These are phyloP conservation scores for Fonsecaea multimorphosa DNA, from an alignment of 2,329 filamentous ascomycete species.

Conservation along the genomic window DNA sequence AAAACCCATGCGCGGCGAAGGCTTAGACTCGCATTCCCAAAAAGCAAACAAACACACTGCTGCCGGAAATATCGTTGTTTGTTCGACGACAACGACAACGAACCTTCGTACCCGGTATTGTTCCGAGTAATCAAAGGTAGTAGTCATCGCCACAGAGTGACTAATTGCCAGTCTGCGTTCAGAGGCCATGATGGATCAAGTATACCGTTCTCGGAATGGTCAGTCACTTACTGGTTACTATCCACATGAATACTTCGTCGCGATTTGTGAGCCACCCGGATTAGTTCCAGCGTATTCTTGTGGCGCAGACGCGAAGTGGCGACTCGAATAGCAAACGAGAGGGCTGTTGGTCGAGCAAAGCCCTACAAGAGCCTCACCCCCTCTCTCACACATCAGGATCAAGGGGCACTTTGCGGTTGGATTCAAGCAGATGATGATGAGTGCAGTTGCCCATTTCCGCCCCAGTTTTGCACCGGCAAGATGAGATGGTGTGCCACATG, in stretches of 20 bases:
- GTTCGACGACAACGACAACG: background rate
- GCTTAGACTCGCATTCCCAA: background rate
- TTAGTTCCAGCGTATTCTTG: no score
- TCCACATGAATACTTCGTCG: background rate
- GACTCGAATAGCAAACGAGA: background rate
- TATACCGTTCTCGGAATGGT: background rate
- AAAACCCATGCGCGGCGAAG: background rate
- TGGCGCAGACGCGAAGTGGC: background rate
- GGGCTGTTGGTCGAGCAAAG: background rate
- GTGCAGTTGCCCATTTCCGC: background rate
- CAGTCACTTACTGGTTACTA: no score
- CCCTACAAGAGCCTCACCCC: no score
- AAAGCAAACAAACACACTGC: background rate
- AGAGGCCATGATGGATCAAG: background rate
- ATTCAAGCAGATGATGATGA: background rate
- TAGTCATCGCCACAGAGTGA: no score
- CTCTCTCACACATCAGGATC: background rate
- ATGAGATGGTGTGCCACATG: conserved; percentile 8
- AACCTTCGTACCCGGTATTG: background rate
- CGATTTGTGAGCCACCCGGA: no score
- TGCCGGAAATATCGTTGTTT: background rate
- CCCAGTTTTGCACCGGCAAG: background rate
- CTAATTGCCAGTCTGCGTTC: no score
- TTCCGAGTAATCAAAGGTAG: background rate
- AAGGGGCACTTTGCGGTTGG: background rate